Evolutionary conservation across 805 yeast species (phyloP).

Genomic region (Saccharomycopsis sp.): DNA sequence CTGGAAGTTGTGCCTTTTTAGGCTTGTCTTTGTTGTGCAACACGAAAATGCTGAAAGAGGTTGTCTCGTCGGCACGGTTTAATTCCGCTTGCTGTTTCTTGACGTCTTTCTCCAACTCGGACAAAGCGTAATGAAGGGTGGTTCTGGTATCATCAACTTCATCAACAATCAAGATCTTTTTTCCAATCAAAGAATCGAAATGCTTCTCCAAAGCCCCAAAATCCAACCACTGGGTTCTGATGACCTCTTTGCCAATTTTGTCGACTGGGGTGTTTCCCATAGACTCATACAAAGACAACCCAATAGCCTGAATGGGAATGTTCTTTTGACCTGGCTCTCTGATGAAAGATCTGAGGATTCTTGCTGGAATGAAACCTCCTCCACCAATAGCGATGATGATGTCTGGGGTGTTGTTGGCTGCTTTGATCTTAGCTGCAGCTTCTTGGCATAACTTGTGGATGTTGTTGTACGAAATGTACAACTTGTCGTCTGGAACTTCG

Average conservation of each 20-base stretch:
- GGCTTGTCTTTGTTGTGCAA: slow-evolving; percentile 79
- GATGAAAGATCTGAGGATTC: slow-evolving; percentile 59
- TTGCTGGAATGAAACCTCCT: slow-evolving; percentile 66
- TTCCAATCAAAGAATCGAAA: slow-evolving; percentile 73
- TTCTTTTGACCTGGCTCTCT: slow-evolving; percentile 53
- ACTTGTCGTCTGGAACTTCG: slow-evolving; percentile 28
- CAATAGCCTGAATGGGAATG: slow-evolving; percentile 66
- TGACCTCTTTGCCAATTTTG: slow-evolving; percentile 68
- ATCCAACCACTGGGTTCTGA: slow-evolving; percentile 88
- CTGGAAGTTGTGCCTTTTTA: slow-evolving; percentile 68
- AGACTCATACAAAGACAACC: slow-evolving; percentile 57
- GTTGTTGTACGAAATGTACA: slow-evolving; percentile 69
- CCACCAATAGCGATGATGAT: slow-evolving; percentile 65
- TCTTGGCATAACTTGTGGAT: slow-evolving; percentile 79
- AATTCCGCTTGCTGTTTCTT: slow-evolving; percentile 43
- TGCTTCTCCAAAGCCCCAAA: slow-evolving; percentile 64
- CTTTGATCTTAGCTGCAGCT: slow-evolving; percentile 47
- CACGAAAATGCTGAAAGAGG: slow-evolving; percentile 71
- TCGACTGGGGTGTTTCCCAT: slow-evolving; percentile 39
- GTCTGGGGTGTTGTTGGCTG: slow-evolving; percentile 39
- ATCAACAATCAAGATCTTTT: slow-evolving; percentile 74
- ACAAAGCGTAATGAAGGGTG: slow-evolving; percentile 75
- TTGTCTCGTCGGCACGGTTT: slow-evolving; percentile 52
- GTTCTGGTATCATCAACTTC: slow-evolving; percentile 93
- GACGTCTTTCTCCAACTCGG: slow-evolving; percentile 59